phyloP scores from a whole-genome alignment of 768 basidiomycete genomes.

The Leccinum incarnatum region DNA sequence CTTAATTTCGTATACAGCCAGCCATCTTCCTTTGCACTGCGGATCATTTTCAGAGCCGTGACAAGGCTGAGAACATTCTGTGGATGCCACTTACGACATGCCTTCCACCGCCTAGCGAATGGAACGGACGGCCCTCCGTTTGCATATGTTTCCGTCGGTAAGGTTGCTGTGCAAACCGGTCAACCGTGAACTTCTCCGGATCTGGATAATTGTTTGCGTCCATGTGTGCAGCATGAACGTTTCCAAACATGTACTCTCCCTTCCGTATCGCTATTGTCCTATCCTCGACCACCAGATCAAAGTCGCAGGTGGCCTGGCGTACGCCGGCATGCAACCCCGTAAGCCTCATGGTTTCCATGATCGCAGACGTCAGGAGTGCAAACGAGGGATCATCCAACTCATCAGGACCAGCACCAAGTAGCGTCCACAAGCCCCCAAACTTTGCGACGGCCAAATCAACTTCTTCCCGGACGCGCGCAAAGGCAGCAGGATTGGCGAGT shows the following conservation, averaged over 20 bases:
- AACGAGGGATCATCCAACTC: conserved; percentile 19
- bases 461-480: conserved; percentile 46
- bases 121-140: conserved; percentile 12
- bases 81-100: conserved; percentile 14
- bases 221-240: conserved; percentile 20
- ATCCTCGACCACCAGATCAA: conserved; percentile 12
- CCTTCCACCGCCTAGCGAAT: conserved; percentile 17
- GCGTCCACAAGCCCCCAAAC: conserved; percentile 10
- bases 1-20: conserved; percentile 25
- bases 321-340: conserved; percentile 15
- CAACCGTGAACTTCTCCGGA: conserved; percentile 14
- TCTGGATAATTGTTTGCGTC: conserved; percentile 11
- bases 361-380: conserved; percentile 20
- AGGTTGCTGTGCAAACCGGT: conserved; percentile 18
- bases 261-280: conserved; percentile 15
- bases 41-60: not conserved
- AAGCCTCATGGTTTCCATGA: conserved; percentile 29
- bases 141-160: conserved; percentile 14
- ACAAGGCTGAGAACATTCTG: not conserved
- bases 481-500: conserved; percentile 41
- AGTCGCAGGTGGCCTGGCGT: conserved; percentile 18
- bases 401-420: conserved; percentile 12
- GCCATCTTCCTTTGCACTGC: conserved; percentile 27
- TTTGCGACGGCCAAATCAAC: conserved; percentile 34
- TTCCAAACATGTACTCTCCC: conserved; percentile 20